A percentile compares a stretch with the other conserved stretches of the same genome.
phyloP scores from a whole-genome alignment of 495 filamentous ascomycete genomes.

The Penicillium ochrochloron region DNA sequence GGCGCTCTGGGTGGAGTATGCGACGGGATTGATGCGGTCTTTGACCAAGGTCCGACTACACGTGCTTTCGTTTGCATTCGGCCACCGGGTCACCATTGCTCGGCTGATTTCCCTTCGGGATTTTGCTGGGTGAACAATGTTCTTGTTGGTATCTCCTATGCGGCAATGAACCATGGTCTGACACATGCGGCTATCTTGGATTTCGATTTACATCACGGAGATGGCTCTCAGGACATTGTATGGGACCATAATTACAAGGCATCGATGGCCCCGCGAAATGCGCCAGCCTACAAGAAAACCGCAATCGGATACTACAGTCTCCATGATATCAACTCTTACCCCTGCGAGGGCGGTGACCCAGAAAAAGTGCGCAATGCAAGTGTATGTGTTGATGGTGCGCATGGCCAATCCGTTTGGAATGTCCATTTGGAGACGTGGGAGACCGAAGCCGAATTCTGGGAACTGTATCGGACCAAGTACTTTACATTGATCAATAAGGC shows the following conservation, averaged over 20 bases:
- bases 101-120: conserved; percentile 81
- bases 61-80: conserved; percentile 84
- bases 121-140: conserved; percentile 99
- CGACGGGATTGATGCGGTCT: conserved; percentile 88
- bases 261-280: conserved; percentile 62
- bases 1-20: conserved; percentile 88
- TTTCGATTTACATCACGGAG: conserved; percentile 96
- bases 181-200: conserved; percentile 97
- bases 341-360: conserved; percentile 85
- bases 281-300: conserved; percentile 72
- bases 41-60: conserved; percentile 59
- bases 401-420: conserved; percentile 93
- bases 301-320: conserved; percentile 93
- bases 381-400: conserved; percentile 87
- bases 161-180: conserved; percentile 75
- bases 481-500: conserved; percentile 76
- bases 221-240: conserved; percentile 90
- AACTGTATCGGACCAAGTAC: conserved; percentile 79
- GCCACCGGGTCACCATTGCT: conserved; percentile 94
- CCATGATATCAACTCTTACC: conserved; percentile 97
- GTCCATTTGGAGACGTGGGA: conserved; percentile 91
- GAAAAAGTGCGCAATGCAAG: conserved; percentile 92
- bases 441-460: conserved; percentile 82
- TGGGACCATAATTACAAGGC: conserved; percentile 81
- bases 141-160: conserved; percentile 93